A percentile compares a stretch with the other conserved stretches of the same genome.
These are phyloP conservation scores for Eruca vesicaria DNA, from an alignment of 441 rosid genomes.

Conservation along the genomic window DNA sequence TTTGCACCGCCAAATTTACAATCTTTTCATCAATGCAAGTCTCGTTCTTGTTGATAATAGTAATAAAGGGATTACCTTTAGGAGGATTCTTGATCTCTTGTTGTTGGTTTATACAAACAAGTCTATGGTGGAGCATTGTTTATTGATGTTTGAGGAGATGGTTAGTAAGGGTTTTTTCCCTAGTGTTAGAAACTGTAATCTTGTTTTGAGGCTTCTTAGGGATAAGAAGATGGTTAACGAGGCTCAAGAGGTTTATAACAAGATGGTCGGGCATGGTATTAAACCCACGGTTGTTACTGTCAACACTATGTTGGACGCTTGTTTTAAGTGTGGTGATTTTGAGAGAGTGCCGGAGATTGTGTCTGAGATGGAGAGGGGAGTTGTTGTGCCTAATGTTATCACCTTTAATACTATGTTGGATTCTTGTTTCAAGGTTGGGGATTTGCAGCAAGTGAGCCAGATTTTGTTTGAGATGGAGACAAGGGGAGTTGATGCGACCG, in stretches of 20 bases:
- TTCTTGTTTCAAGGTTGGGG: constrained; percentile 59
- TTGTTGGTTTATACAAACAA: constrained; percentile 52
- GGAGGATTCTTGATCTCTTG: constrained; percentile 56
- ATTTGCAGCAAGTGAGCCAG: constrained; percentile 46
- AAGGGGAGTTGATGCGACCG: constrained; percentile 40
- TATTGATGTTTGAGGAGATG: constrained; percentile 60
- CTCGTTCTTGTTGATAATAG: not conserved
- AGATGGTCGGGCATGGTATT: constrained; percentile 56
- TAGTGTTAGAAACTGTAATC: constrained; percentile 60
- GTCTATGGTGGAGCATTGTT: constrained; percentile 51
- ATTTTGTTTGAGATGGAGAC: constrained; percentile 54
- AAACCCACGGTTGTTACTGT: constrained; percentile 51
- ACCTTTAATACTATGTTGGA: constrained; percentile 66
- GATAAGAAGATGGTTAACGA: constrained; percentile 36
- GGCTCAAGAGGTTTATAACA: constrained; percentile 44
- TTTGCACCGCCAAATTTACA: constrained; percentile 54
- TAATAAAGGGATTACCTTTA: constrained; percentile 32
- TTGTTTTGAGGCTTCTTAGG: constrained; percentile 59
- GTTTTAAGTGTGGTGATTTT: constrained; percentile 56
- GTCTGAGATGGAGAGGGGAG: constrained; percentile 44
- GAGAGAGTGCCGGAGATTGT: constrained; percentile 47
- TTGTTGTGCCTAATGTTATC: constrained; percentile 48
- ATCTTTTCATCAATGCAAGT: constrained; percentile 44
- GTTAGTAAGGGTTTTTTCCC: constrained; percentile 52
- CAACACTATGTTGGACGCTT: constrained; percentile 58